Conservation (phyloP, 805 yeast species). For the Suhomyces tanzawaensis region DNA sequence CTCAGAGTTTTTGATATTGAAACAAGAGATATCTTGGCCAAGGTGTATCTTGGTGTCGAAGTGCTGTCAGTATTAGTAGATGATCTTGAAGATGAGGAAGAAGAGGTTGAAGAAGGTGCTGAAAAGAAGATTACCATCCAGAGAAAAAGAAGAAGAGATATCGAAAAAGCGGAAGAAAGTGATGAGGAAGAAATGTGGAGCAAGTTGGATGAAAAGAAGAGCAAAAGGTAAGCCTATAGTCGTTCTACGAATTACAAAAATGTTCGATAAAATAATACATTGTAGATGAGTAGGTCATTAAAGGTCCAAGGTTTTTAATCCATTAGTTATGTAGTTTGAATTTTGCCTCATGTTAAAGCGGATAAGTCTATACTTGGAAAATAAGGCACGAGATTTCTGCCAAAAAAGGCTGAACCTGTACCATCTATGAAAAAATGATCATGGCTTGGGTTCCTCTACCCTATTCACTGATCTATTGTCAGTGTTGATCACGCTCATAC, state of each 20-base stretch:
- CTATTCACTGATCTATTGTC: slow-evolving; percentile 14
- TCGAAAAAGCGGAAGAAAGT: slow-evolving; percentile 23
- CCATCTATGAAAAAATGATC: no score
- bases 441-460: background rate
- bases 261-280: no score
- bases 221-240: slow-evolving; percentile 33
- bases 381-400: no score
- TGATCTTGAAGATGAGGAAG: slow-evolving; percentile 44
- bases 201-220: slow-evolving; percentile 33
- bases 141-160: slow-evolving; percentile 23
- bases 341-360: no score
- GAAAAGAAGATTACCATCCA: slow-evolving; percentile 9
- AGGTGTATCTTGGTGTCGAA: slow-evolving; percentile 76
- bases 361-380: no score
- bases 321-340: no score
- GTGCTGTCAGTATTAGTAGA: slow-evolving; percentile 52
- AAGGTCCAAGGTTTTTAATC: no score
- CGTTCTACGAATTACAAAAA: no score
- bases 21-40: slow-evolving; percentile 59
- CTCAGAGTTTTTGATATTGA: slow-evolving; percentile 69
- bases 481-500: slow-evolving; percentile 69
- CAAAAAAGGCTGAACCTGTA: no score
- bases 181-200: slow-evolving; percentile 41
- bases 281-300: no score
- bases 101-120: slow-evolving; percentile 24